Evolutionary conservation across 805 yeast genomes (phyloP).

Genomic region (Wickerhamiella dianesei): DNA sequence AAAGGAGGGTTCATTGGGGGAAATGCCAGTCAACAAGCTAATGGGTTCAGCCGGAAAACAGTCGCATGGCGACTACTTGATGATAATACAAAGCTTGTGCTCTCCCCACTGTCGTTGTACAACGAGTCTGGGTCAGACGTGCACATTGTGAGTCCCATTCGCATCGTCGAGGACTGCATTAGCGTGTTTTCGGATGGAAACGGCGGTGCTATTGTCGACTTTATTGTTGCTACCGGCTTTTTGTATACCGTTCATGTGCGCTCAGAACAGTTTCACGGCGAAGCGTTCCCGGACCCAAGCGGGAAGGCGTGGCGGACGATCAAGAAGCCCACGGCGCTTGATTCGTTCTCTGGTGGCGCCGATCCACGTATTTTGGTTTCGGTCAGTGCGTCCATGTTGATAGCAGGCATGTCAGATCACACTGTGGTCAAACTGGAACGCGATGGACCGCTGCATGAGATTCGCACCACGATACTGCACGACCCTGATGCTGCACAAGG

Average conservation of each 20-base stretch:
- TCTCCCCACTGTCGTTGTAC: constrained; percentile 11
- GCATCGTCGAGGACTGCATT: constrained; percentile 28
- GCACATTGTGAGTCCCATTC: constrained; percentile 23
- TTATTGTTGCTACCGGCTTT: constrained; percentile 38
- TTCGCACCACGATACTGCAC: constrained; percentile 27
- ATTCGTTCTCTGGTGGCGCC: constrained; percentile 43
- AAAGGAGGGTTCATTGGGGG: not conserved
- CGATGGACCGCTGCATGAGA: constrained; percentile 21
- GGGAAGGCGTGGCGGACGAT: constrained; percentile 44
- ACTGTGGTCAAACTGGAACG: constrained; percentile 36
- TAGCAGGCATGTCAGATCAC: constrained; percentile 64
- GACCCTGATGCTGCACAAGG: constrained; percentile 15
- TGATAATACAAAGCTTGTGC: constrained; percentile 4
- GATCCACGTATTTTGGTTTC: constrained; percentile 41
- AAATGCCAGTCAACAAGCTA: too few relatives aligned
- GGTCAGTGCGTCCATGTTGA: constrained; percentile 31
- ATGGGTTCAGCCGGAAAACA: not conserved
- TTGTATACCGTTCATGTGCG: constrained; percentile 38
- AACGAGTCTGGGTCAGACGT: constrained; percentile 2
- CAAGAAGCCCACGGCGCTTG: constrained; percentile 43
- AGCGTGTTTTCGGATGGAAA: constrained; percentile 22
- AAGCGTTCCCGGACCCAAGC: constrained; percentile 17
- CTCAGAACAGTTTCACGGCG: constrained; percentile 30
- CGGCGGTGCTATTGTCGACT: constrained; percentile 13
- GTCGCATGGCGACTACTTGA: constrained; percentile 9